Evolutionary conservation across 2,329 filamentous ascomycete genomes (phyloP), one percentile per base, ranked within the genome.

Genomic region (Acrocalymma vagum): DNA sequence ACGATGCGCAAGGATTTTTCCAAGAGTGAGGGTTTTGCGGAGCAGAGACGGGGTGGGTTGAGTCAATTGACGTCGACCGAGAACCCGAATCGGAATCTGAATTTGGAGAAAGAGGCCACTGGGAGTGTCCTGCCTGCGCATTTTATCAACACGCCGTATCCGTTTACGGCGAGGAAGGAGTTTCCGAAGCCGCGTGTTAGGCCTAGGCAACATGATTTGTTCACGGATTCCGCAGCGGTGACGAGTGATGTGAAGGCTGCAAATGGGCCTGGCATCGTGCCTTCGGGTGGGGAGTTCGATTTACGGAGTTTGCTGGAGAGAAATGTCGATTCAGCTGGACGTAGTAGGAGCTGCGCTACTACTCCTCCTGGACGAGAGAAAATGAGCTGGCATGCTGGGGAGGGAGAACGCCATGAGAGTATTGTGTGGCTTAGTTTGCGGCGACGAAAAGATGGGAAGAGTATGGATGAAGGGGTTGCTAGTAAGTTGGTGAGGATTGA

Each of bases 131-230:
- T 60, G 3, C 55, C 61, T 1, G 33, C 52, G 6, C 55, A 63
- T 33, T 63, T 60, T 32, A 52, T 62, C 29, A 57, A 51, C 16
- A 66, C 57, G 5, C 58, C 58, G 8, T 62, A 66, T 28, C 60
- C 55, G 0, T 62, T 60, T 28, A 51, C 45, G 3, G 42, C 51
- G 3, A 58, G 55, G 27, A 62, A 63, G 23, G 51, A 59, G 18
- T 63, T 62, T 30, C 58, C 57, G 3, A 55, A 56, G 20, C 53
- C 54, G 2, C 42, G 45, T n/a, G 49, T 45, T 6, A 34, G 56
- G 13, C 55, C 54, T 10, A 38, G 55, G 26, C 48, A 45, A 14
- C 40, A 42, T 16, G 38, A 31, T 4, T n/a, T n/a, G 31, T 45
- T 24, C 35, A 34, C 11, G 18, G 31, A 25, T n/a, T 43, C 14